phyloP scores from a whole-genome alignment of 306 rosid genomes.

The Heteromeles arbutifolia region DNA sequence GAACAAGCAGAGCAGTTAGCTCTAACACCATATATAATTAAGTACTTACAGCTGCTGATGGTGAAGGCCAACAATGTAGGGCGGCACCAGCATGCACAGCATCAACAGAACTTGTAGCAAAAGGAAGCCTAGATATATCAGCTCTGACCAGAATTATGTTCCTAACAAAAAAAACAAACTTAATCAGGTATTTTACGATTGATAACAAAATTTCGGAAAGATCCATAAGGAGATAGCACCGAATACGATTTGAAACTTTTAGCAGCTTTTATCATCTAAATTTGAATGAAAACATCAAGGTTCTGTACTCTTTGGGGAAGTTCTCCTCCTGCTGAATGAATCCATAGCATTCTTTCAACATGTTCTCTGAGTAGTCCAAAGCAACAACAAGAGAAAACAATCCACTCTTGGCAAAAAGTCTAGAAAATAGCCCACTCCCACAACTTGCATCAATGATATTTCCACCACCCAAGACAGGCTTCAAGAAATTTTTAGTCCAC shows the following conservation, averaged over 20 bases:
- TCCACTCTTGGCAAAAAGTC: constrained; percentile 82
- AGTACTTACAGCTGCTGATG: constrained; percentile 68
- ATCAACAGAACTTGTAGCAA: constrained; percentile 76
- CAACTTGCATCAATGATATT: constrained; percentile 89
- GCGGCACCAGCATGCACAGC: constrained; percentile 98
- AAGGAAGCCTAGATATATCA: constrained; percentile 88
- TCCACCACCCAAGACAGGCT: constrained; percentile 84
- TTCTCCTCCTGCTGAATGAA: constrained; percentile 71
- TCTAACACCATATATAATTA: constrained; percentile 10
- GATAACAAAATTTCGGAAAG: constrained; percentile 1
- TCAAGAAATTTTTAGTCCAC: constrained; percentile 51
- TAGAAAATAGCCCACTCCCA: constrained; percentile 85
- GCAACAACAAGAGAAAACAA: constrained; percentile 77
- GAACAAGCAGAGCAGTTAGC: constrained; percentile 12
- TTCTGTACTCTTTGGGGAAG: constrained; percentile 68
- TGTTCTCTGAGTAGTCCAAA: constrained; percentile 90
- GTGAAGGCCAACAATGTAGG: constrained; percentile 96
- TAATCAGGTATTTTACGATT: constrained; percentile 14
- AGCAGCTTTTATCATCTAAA: constrained; percentile 4
- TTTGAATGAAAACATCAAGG: constrained; percentile 13
- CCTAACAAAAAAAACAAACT: constrained; percentile 29
- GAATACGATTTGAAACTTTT: neutral
- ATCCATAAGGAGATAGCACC: neutral
- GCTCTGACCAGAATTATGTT: constrained; percentile 72
- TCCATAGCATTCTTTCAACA: constrained; percentile 75